Conservation (phyloP, 1,284 basidiomycete species). For the Gymnopus androsaceus region DNA sequence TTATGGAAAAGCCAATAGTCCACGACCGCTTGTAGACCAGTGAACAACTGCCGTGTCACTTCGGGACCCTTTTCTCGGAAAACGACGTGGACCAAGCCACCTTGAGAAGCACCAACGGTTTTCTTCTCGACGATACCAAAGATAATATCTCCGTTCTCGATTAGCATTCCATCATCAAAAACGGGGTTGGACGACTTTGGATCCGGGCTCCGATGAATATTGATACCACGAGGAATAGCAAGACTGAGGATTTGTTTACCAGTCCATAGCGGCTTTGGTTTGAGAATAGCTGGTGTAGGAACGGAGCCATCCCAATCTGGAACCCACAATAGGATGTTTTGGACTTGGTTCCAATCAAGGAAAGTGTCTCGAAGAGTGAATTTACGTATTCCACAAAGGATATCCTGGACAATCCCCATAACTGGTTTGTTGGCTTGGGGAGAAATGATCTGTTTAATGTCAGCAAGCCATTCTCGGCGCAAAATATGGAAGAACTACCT, state of each 20-base stretch:
- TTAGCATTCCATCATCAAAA: slow-evolving; percentile 92
- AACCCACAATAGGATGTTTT: slow-evolving; percentile 97
- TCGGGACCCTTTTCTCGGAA: slow-evolving; percentile 98
- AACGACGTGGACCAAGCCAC: slow-evolving; percentile 95
- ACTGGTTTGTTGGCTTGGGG: slow-evolving; percentile 99
- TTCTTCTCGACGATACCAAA: slow-evolving; percentile 98
- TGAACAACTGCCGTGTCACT: slow-evolving; percentile 90
- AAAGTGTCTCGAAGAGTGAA: slow-evolving; percentile 95
- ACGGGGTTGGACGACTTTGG: slow-evolving; percentile 80
- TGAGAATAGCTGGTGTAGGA: slow-evolving; percentile 92
- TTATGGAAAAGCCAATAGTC: slow-evolving; percentile 99
- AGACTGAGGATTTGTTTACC: slow-evolving; percentile 96
- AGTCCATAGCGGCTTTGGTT: slow-evolving; percentile 97
- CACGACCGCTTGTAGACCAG: slow-evolving; percentile 92
- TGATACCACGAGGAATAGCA: slow-evolving; percentile 95
- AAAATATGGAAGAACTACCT: slow-evolving; percentile 51
- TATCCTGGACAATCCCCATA: slow-evolving; percentile 99
- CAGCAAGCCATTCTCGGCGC: neutral
- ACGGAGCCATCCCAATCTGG: slow-evolving; percentile 96
- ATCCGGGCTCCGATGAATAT: slow-evolving; percentile 83
- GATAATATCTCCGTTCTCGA: slow-evolving; percentile 97
- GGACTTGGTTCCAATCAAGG: slow-evolving; percentile 91
- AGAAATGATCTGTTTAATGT: slow-evolving; percentile 80
- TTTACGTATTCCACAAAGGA: slow-evolving; percentile 96
- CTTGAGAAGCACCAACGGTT: slow-evolving; percentile 93